A percentile compares a stretch with the other conserved stretches of the same genome.
These are phyloP conservation scores for Acanthamoeba quina DNA, from an alignment of 208 protist genomes.

Conservation along the genomic window DNA sequence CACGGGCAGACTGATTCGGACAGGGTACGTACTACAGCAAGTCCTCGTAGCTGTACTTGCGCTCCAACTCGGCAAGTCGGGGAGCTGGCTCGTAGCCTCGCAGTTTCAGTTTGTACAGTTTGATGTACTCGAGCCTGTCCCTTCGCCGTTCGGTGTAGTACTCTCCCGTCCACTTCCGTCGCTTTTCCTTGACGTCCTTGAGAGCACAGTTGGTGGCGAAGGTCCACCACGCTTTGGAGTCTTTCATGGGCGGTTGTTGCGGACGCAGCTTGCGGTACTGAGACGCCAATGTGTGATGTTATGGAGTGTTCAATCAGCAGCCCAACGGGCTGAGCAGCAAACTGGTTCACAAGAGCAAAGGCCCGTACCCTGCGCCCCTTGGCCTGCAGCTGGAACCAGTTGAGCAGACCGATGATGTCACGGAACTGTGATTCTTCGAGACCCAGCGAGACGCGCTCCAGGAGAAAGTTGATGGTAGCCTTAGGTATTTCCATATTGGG, in stretches of 20 bases:
- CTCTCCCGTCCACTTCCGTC: constrained; percentile 26
- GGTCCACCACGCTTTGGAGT: constrained; percentile 55
- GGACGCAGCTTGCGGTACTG: constrained; percentile 51
- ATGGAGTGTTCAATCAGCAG: not conserved
- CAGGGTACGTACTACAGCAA: constrained; percentile 40
- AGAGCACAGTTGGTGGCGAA: constrained; percentile 63
- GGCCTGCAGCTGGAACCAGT: constrained; percentile 73
- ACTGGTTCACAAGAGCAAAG: not conserved
- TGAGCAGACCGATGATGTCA: constrained; percentile 77
- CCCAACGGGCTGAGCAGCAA: not conserved
- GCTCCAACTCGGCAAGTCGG: constrained; percentile 44
- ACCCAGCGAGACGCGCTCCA: constrained; percentile 76
- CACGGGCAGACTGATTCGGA: not conserved
- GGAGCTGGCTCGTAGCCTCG: constrained; percentile 38
- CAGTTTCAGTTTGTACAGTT: constrained; percentile 55
- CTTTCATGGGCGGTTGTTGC: not conserved
- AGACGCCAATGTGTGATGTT: not conserved
- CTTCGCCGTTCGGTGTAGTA: constrained; percentile 46
- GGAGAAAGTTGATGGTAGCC: constrained; percentile 74
- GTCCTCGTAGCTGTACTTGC: constrained; percentile 61
- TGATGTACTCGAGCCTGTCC: constrained; percentile 71
- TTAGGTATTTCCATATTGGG: constrained; percentile 63
- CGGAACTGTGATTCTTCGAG: constrained; percentile 77
- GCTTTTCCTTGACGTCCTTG: constrained; percentile 31
- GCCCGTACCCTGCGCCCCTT: constrained; percentile 74